These are phyloP conservation scores for Rhynchospora tenuis DNA, from an alignment of 176 grass and related monocot species.

Conservation along the genomic window DNA sequence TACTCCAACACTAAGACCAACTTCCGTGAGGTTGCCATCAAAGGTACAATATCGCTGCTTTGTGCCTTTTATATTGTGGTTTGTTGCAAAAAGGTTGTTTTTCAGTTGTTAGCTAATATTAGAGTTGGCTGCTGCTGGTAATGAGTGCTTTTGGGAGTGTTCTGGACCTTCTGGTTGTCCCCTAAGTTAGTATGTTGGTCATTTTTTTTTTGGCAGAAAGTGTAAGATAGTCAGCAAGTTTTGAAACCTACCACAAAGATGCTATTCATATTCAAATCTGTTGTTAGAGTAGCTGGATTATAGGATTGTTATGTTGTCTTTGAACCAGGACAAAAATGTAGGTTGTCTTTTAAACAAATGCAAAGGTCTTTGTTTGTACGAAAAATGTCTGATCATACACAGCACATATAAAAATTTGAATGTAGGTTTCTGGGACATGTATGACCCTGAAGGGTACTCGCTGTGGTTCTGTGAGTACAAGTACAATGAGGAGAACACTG, in stretches of 20 bases:
- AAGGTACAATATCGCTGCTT: conserved; percentile 34
- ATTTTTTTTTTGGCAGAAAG: no score
- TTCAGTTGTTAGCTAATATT: no score
- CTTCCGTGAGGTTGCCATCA: conserved; percentile 80
- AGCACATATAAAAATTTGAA: neutral
- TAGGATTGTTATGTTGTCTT: no score
- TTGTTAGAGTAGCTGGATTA: no score
- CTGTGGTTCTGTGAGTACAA: conserved; percentile 99
- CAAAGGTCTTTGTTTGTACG: neutral
- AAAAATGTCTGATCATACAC: neutral
- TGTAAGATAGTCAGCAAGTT: no score
- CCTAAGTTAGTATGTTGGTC: no score
- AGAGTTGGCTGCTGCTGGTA: neutral
- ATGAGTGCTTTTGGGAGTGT: neutral
- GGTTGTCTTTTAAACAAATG: no score
- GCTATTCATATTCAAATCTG: no score
- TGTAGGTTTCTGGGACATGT: conserved; percentile 99
- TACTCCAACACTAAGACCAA: conserved; percentile 91
- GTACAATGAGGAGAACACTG: conserved; percentile 88
- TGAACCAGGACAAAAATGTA: no score
- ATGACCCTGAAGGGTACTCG: conserved; percentile 92
- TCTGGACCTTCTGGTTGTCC: no score
- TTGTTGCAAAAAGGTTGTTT: neutral
- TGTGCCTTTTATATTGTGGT: neutral
- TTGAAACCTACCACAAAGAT: no score